A percentile compares a stretch with the other conserved stretches of the same genome.
Conservation (phyloP, 768 basidiomycete genomes). For the Gelatoporia subvermispora region DNA sequence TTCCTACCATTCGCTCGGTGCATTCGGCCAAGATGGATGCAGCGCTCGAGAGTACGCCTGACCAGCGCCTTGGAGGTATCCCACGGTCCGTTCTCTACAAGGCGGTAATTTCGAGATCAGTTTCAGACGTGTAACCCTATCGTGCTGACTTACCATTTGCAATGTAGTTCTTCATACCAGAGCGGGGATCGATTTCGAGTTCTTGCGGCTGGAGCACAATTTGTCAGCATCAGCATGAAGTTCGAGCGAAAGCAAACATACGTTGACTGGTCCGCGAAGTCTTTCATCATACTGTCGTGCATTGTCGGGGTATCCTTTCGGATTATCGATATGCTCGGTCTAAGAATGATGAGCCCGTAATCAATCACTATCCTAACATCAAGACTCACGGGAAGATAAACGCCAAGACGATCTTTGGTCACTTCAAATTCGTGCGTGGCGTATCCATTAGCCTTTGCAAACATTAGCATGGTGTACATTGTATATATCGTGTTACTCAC, state of each 20-base stretch:
- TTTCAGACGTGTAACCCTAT: too few relatives aligned
- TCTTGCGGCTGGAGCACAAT: constrained; percentile 56
- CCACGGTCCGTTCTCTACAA: constrained; percentile 67
- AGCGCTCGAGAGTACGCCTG: constrained; percentile 65
- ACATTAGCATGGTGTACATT: not conserved
- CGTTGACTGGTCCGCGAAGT: constrained; percentile 80
- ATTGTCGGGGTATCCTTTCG: constrained; percentile 87
- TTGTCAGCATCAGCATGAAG: not conserved
- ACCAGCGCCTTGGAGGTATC: constrained; percentile 82
- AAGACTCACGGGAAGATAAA: constrained; percentile 69
- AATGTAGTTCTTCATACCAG: constrained; percentile 96
- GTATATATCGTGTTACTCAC: constrained; percentile 32
- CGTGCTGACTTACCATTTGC: constrained; percentile 74
- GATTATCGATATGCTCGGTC: constrained; percentile 91
- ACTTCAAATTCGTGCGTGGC: constrained; percentile 86
- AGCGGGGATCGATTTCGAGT: constrained; percentile 75
- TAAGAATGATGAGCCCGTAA: constrained; percentile 17
- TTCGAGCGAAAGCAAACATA: constrained; percentile 20
- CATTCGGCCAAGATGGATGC: constrained; percentile 74
- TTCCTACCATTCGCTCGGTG: constrained; percentile 54
- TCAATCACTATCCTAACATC: not conserved
- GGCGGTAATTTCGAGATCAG: not conserved
- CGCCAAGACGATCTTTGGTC: constrained; percentile 74
- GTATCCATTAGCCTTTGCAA: constrained; percentile 64
- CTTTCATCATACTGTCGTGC: constrained; percentile 70